Evolutionary conservation across 306 rosid genomes (phyloP).

Genomic region (Pachyrhizus erosus): DNA sequence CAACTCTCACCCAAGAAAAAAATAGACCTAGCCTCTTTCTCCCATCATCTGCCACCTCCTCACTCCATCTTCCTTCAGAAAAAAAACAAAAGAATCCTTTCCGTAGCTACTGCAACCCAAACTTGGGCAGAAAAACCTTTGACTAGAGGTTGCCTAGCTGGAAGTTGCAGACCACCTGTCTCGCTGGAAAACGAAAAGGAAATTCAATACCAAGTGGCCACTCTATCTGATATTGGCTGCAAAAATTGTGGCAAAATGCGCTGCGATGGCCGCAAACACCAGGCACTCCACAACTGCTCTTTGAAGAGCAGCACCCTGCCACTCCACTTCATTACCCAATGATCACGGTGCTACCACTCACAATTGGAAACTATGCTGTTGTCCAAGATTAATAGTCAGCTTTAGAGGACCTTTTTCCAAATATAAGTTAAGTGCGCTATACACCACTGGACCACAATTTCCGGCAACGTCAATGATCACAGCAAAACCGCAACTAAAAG

Average conservation of each 20-base stretch:
- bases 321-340: background rate
- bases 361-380: background rate
- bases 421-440: background rate
- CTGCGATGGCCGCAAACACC: background rate
- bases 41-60: background rate
- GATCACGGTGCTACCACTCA: no score
- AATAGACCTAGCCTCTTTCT: background rate
- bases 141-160: background rate
- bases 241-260: background rate
- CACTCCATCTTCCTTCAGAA: background rate
- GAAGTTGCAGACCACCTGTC: background rate
- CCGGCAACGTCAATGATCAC: background rate
- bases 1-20: background rate
- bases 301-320: background rate
- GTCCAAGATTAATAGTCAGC: background rate
- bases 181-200: background rate
- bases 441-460: background rate
- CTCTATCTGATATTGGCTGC: background rate
- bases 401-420: background rate
- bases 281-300: background rate
- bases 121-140: background rate
- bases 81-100: background rate
- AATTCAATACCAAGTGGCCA: background rate
- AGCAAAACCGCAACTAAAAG: background rate
- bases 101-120: background rate